Percentiles rank a stretch among this genome's conserved stretches.
Conservation (phyloP, 768 basidiomycete species). For the Boletus vermiculosoides region DNA sequence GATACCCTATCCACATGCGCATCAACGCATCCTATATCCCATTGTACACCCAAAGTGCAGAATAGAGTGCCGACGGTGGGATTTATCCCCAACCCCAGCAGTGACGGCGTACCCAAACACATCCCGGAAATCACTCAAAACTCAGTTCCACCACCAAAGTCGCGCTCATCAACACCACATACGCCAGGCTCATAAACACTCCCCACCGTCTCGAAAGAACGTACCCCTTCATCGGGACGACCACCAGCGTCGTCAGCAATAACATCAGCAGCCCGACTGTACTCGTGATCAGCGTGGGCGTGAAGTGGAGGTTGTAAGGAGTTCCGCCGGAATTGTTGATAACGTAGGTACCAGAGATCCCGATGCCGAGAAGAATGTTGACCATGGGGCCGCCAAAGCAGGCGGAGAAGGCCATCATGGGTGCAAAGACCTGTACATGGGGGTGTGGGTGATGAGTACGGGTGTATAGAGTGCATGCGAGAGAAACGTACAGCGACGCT, state of each 20-base stretch:
- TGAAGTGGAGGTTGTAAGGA: constrained; percentile 75
- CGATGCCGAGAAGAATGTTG: constrained; percentile 88
- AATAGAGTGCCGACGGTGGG: neutral
- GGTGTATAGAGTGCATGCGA: neutral
- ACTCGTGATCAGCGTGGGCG: constrained; percentile 82
- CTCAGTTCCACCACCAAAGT: constrained; percentile 78
- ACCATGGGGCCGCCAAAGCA: constrained; percentile 94
- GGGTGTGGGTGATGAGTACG: neutral
- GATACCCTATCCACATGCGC: neutral
- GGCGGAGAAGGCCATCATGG: constrained; percentile 92
- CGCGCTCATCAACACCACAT: constrained; percentile 70
- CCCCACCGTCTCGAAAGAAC: constrained; percentile 82
- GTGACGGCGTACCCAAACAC: no score
- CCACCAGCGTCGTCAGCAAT: constrained; percentile 70
- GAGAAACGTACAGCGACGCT: constrained; percentile 72
- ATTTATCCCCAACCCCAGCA: neutral
- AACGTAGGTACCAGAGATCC: constrained; percentile 87
- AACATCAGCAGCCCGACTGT: constrained; percentile 76
- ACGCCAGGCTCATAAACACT: constrained; percentile 68
- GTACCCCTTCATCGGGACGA: constrained; percentile 85
- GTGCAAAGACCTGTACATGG: constrained; percentile 66
- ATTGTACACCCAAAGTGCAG: neutral
- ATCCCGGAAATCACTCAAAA: constrained; percentile 1
- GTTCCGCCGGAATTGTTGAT: constrained; percentile 54
- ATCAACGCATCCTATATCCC: no score